Conservation (phyloP, 805 yeast species). For the Ogataea dorogensis region DNA sequence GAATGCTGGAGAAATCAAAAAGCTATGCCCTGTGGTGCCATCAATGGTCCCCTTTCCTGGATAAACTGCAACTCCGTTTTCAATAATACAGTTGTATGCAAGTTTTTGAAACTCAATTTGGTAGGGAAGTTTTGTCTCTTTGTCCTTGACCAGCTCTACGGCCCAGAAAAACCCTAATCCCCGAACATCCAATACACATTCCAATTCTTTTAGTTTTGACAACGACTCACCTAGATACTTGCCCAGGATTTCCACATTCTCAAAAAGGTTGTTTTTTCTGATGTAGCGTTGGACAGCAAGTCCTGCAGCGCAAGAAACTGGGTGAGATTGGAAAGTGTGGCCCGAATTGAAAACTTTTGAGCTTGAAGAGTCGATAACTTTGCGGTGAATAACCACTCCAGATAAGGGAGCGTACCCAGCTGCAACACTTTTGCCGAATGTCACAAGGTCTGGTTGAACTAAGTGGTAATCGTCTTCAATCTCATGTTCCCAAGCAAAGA, state of each 20-base stretch:
- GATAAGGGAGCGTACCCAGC: constrained; percentile 52
- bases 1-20: constrained; percentile 45
- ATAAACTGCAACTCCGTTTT: constrained; percentile 38
- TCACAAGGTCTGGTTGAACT: constrained; percentile 48
- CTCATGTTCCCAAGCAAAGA: constrained; percentile 44
- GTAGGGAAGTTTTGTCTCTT: constrained; percentile 42
- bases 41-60: constrained; percentile 29
- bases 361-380: constrained; percentile 40
- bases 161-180: constrained; percentile 54
- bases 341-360: constrained; percentile 44
- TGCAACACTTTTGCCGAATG: constrained; percentile 51
- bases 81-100: constrained; percentile 34
- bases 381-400: constrained; percentile 44
- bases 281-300: constrained; percentile 46
- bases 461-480: constrained; percentile 35
- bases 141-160: constrained; percentile 44
- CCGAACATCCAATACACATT: constrained; percentile 44
- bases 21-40: constrained; percentile 38
- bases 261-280: constrained; percentile 33
- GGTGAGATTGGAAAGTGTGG: constrained; percentile 52
- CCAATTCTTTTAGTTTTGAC: constrained; percentile 22
- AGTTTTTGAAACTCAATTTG: constrained; percentile 29
- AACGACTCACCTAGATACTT: constrained; percentile 38
- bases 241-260: constrained; percentile 40
- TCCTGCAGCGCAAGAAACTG: constrained; percentile 46